Evolutionary conservation across 1,284 basidiomycete genomes (phyloP), one percentile per base, ranked within the genome.

Genomic region (Irpex sp.): DNA sequence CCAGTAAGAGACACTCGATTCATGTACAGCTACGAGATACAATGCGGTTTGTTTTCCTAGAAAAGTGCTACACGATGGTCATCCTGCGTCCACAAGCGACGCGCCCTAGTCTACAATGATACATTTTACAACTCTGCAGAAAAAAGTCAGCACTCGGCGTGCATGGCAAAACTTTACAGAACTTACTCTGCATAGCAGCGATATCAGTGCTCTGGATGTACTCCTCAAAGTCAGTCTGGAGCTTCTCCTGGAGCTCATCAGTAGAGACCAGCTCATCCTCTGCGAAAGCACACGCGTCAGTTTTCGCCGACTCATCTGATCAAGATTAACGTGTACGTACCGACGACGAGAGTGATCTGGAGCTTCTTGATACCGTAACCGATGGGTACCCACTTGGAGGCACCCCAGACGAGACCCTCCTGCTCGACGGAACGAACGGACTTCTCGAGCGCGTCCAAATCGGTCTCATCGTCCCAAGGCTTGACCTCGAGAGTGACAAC

Each of bases 381-480:
- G 73, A 99, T 89, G 63, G 97, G 84, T 65, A 98, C 96, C 62
- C 97, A 83, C 81, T 94, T 96, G 81, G 88, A 91, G 60, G 85
- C 84, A 77, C 95, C 95, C 97, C 97, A 99, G 61, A 98, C 86
- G 67, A 99, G 90, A 75, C 97, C 97, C 64, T 94, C 91, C 83
- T 87, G 82, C 78, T 95, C 87, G 73, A 99, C 90, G 36, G 91
- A 89, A 68, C 97, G 91, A 63, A 99, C 96, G 52, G 82, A 73
- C 51, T 83, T 78, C 80, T 99, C 97, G 70, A 99, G 84, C 62
- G 81, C 91, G 60, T 76, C 84, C 94, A 99, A 96, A 81, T 98
- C 94, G 65, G 97, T 99, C 84, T 98, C 96, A 77, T 98, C 96
- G 77, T 99, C 97, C 97, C 96, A 97, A 57, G 96, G 97, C 82